Base-by-base conservation (phyloP, 768 basidiomycete genomes). In the Termitomyces sp. region DNA sequence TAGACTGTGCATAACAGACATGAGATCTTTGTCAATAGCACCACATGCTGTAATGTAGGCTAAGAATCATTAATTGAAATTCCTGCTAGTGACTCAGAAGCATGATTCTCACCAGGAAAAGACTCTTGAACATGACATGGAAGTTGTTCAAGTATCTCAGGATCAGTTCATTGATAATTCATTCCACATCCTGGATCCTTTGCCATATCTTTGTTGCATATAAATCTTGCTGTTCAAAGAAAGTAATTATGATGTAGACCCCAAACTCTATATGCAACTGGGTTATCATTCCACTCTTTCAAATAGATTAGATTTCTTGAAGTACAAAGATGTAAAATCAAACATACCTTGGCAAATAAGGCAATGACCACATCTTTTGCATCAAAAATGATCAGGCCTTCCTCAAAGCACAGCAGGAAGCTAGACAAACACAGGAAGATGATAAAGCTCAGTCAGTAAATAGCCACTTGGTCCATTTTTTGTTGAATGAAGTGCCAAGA, bases 371-470 rank as follows among this genome's bases (percentile, higher is more conserved):
- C 57, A 59, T 17, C 31, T 49, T 51, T 32, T 51, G 29, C 49
- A 59, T 14, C 17, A 17, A 17, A 59, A 59, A 50, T 51, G 12
- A 17, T 59, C 57, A 12, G 57, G 57, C 4, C 37, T 2, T 2
- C n/a, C 48, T 2, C 20, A 49, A 52, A 59, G 58, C 6, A 6
- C 34, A 42, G 12, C 49, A 11, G 58, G 49, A 12, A 52, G 58
- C 58, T 49, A 59, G 4, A 59, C 49, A 59, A 51, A 59, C 2
- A 59, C 15, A n/a, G 49, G 49, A 42, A 59, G 57, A 20, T 59
- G 57, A 31, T 59, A 59, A 37, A 50, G 49, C 20, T 51, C 57
- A 3, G 31, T 59, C 1, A 49, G 57, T 7, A 37, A 40, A 47
- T 59, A 59, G 10, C 58, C 58, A 2, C 29, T 40, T 4, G 51